Evolutionary conservation across 1,284 basidiomycete genomes (phyloP), one percentile per base, ranked within the genome.

Genomic region (Ustilago shanxiensis): DNA sequence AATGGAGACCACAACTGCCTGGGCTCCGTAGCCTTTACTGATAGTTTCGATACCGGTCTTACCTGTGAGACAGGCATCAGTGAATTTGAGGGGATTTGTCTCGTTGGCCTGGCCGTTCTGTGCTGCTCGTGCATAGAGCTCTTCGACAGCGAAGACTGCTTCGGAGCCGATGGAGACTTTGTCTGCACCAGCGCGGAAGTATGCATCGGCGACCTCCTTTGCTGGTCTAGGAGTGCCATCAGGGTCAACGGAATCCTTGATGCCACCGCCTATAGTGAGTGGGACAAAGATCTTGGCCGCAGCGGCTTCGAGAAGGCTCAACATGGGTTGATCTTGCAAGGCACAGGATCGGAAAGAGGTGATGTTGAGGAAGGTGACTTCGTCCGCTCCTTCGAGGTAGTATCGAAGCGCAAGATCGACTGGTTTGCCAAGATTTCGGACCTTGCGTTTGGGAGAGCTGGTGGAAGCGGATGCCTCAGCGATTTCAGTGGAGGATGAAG

Each of bases 301-400:
- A 0, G 95, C 93, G 0, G 91, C 91, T 62, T 93, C 92, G 57
- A 99, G 93, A 80, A 99, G 93, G 50, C 94, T 92, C 61, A 99
- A 90, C 97, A 99, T 99, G 0, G 97, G 97, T 87, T 99, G 97
- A 87, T 99, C 97, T 60, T 90, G 91, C 47, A 99, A 89, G 0
- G 97, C 95, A 8, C 94, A 98, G 77, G 93, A 92, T 70, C 97
- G 93, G 91, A 99, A 99, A 62, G 95, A 98, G 9, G 97, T 99
- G 88, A 99, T 99, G 88, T 99, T 99, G 86, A 99, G 91, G 81
- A 99, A 92, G 83, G 94, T 96, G 55, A 99, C 89, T 87, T 99
- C 97, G 88, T 99, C 97, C 52, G 97, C 97, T 35, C 95, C 96
- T 53, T 92, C 90, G 18, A 88, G 87, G 87, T 93, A 98, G 88